Base-by-base conservation (phyloP, 2,329 filamentous ascomycete species). In the Diaporthe ampelina region DNA sequence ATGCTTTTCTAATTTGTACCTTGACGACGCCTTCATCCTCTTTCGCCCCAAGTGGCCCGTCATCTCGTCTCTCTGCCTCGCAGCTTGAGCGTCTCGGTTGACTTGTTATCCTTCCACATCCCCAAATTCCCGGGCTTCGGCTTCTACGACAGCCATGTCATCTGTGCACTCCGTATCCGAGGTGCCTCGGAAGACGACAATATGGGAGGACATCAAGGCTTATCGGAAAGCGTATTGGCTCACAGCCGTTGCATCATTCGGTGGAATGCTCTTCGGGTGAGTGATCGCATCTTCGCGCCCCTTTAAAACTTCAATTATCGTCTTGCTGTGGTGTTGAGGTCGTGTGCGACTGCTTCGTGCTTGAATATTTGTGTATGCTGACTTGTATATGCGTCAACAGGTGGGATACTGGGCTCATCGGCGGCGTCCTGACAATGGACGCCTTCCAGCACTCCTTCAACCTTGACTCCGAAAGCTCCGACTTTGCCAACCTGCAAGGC, bases 191-290 rank as follows among this genome's bases (percentile, higher is more conserved):
- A 63, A 52, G 57, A 40, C 65, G 68, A 74, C 59, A 5, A 59
- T 69, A 35, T 75, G 74, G 74, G 58, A 72, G 56, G 61, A 72
- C 7, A 63, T 75, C 24, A 70, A 58, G 48, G 54, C 68, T 35
- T 73, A 75, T 21, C 73, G 68, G 26, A 57, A 67, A 40, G 50
- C 74, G 0, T 75, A 75, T 43, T 58, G 68, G 59, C 61, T 75
- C 7, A 75, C 74, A 26, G 74, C 61, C n/a, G 68, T 75, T 19
- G 59, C 74, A n/a, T 75, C 74, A 2, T 75, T 75, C 21, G 74
- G 74, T 37, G 74, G 74, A 40, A 75, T 75, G 74, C 68, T 75
- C 2, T 75, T 75, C 19, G 74, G 74, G 74, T 75, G 13, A 63
- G 74, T 50, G 13, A 4, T 2, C 21, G 29, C 15, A 10, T 19